Base-by-base conservation (phyloP, 768 basidiomycete genomes). In the Porphyrellus cyaneotinctus region DNA sequence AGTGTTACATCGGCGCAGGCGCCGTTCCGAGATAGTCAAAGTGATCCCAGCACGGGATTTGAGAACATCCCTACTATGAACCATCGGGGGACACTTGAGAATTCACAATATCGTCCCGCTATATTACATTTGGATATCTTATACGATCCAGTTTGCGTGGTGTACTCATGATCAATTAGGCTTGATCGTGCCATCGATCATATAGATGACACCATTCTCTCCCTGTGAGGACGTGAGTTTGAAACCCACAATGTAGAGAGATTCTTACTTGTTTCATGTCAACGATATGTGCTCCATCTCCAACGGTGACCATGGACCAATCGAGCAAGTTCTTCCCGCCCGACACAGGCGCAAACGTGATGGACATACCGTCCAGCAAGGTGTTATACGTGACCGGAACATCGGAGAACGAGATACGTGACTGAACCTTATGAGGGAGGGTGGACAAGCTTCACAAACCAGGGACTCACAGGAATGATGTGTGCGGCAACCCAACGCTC, bases 401-500 rank as follows among this genome's bases (percentile, higher is more conserved):
- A 36, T 61, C 54, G 3, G 77, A 71, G 10, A 85, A 70, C 5
- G 70, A 62, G 30, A 84, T 74, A 3, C 75, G 80, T 14, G 71
- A 78, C 65, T 78, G 62, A 45, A 46, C 28, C 10, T 17, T 11
- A 54, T 41, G 14, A 37, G 43, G 6, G 1, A 47, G 38, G n/a
- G 42, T 5, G 13, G 3, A 24, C 0, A 30, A 42, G 33, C 5
- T 17, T 32, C 33, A 42, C 26, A 43, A 39, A 22, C 18, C 12
- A 28, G 57, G 22, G 26, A 10, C 77, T 56, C 64, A 93, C 92
- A 6, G 91, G 87, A 48, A 95, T 79, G 53, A 95, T 83, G 62
- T 94, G 93, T 3, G 85, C 85, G 2, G 83, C 81, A 0, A 95
- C 77, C 88, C 92, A 95, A 46, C 75, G 76, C 59, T 85, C 79